These are phyloP conservation scores for Colletotrichum tamarilloi DNA, from an alignment of 2,329 filamentous ascomycete genomes.

Conservation along the genomic window DNA sequence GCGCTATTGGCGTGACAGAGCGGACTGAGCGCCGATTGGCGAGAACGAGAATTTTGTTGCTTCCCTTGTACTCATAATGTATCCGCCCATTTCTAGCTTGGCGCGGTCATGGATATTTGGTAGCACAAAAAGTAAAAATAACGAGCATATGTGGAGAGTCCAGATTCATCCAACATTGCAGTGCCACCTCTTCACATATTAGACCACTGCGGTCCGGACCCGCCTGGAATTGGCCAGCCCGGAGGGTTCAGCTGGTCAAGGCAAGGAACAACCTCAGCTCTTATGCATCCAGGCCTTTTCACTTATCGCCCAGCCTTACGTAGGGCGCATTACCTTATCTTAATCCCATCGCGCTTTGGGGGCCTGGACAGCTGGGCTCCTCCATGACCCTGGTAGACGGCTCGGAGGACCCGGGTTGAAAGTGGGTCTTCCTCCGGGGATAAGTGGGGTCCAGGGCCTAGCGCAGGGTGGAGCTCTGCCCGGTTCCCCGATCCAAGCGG, in stretches of 20 bases:
- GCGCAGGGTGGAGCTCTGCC: background rate
- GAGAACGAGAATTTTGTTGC: background rate
- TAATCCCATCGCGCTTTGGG: background rate
- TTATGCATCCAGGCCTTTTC: background rate
- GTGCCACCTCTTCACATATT: constrained; percentile 1
- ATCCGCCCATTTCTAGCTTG: background rate
- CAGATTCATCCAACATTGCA: background rate
- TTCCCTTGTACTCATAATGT: no score
- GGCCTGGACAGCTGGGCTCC: background rate
- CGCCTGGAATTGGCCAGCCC: background rate
- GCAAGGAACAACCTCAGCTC: background rate
- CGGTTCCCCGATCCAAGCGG: background rate
- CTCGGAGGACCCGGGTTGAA: background rate
- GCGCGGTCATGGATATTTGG: background rate
- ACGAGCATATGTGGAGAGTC: background rate
- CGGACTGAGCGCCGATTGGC: background rate
- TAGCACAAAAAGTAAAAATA: background rate
- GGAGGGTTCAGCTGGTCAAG: background rate
- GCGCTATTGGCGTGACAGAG: background rate
- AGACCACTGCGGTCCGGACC: background rate
- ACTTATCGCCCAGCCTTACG: background rate
- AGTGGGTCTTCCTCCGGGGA: background rate
- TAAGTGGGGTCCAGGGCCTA: background rate
- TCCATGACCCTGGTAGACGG: background rate
- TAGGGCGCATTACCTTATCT: background rate